Percentiles rank a stretch among this genome's conserved stretches.
phyloP scores from a whole-genome alignment of 139 green algal genomes.

The Chlorella vulgaris region DNA sequence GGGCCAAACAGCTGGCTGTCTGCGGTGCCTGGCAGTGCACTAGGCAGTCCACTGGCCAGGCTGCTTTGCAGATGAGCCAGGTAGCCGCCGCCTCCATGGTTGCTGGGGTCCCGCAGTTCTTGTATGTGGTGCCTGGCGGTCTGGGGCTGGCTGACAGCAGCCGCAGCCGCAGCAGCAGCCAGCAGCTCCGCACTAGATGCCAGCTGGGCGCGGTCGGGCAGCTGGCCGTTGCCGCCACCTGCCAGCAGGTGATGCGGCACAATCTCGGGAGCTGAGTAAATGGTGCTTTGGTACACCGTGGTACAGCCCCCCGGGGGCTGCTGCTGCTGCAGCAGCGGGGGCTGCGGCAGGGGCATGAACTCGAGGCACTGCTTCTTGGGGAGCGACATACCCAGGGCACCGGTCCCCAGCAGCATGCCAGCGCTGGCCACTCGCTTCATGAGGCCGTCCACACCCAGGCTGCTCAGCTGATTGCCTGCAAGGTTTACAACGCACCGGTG shows the following conservation, averaged over 20 bases:
- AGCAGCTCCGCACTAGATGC: background rate
- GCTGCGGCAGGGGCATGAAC: background rate
- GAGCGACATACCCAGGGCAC: background rate
- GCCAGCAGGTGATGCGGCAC: slow-evolving; percentile 11
- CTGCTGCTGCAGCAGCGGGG: background rate
- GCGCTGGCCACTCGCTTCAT: slow-evolving; percentile 8
- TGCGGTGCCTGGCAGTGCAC: too few relatives aligned
- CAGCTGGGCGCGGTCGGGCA: slow-evolving; percentile 1
- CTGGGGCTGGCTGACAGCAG: background rate
- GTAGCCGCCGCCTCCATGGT: slow-evolving; percentile 2
- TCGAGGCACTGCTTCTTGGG: slow-evolving; percentile 24
- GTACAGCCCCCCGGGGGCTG: background rate
- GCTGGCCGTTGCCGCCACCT: background rate
- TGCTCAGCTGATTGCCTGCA: background rate
- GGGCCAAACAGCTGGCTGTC: slow-evolving; percentile 6
- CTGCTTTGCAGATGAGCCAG: background rate
- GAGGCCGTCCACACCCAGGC: background rate
- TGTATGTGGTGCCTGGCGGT: background rate
- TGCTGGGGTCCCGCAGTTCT: background rate
- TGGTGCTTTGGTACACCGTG: background rate
- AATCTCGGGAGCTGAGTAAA: slow-evolving; percentile 14
- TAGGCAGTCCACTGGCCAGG: too few relatives aligned
- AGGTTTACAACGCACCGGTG: too few relatives aligned
- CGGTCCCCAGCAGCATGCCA: background rate
- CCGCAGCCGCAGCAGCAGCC: background rate